These are phyloP conservation scores for Psidium friedrichsthalianum DNA, from an alignment of 345 rosid genomes.

Conservation along the genomic window DNA sequence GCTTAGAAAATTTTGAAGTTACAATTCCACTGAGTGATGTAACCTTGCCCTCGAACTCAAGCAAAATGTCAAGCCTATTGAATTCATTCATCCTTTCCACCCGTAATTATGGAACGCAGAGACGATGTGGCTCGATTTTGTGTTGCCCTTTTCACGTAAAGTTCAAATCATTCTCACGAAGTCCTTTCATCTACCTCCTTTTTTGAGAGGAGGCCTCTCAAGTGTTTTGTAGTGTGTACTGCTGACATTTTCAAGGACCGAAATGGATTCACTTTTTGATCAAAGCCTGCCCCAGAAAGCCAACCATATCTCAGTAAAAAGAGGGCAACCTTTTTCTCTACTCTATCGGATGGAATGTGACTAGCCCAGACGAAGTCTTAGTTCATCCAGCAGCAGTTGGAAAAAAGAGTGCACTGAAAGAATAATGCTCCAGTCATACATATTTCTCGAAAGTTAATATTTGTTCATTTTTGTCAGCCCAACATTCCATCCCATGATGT, in stretches of 20 bases:
- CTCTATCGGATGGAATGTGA: not conserved
- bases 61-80: not conserved
- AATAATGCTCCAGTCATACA: not conserved
- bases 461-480: not conserved
- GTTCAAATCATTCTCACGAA: not conserved
- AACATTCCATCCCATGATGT: constrained; percentile 48
- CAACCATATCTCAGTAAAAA: not conserved
- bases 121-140: not conserved
- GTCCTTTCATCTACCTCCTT: not conserved
- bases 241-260: not conserved
- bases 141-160: not conserved
- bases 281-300: not conserved
- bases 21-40: not conserved
- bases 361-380: not conserved
- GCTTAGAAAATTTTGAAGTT: not conserved
- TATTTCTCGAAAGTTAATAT: too few relatives aligned
- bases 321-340: not conserved
- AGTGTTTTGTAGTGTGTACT: not conserved
- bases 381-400: not conserved
- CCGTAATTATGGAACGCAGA: not conserved
- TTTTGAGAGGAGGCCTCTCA: not conserved
- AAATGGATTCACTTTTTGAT: not conserved
- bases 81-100: not conserved
- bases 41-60: not conserved
- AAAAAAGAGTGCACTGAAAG: not conserved